A percentile compares a stretch with the other conserved stretches of the same genome.
These are phyloP conservation scores for Amylocystis lapponica DNA, from an alignment of 768 basidiomycete genomes.

Conservation along the genomic window DNA sequence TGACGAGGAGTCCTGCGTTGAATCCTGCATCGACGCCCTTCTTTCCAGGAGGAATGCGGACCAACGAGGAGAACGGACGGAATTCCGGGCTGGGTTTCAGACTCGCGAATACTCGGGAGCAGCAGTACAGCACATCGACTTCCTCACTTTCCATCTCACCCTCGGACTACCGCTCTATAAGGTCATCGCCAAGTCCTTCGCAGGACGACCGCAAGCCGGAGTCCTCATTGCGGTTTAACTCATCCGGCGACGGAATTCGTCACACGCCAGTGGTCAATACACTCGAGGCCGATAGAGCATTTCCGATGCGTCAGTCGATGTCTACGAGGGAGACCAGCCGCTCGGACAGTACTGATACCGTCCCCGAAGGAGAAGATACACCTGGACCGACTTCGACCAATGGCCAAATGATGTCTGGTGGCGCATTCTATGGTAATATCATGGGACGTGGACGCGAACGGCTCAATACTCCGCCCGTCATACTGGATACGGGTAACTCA, in stretches of 20 bases:
- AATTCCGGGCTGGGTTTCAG: slow-evolving; percentile 38
- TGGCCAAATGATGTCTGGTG: slow-evolving; percentile 20
- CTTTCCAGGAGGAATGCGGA: slow-evolving; percentile 65
- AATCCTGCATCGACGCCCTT: slow-evolving; percentile 83
- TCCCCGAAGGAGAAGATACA: slow-evolving; percentile 52
- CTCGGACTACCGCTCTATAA: slow-evolving; percentile 60
- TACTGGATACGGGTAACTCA: slow-evolving; percentile 25
- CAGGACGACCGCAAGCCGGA: slow-evolving; percentile 25
- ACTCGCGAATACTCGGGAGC: slow-evolving; percentile 39
- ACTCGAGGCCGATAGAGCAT: slow-evolving; percentile 42
- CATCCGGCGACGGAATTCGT: slow-evolving; percentile 31
- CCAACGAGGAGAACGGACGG: slow-evolving; percentile 47
- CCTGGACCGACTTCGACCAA: slow-evolving; percentile 27
- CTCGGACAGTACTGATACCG: slow-evolving; percentile 43
- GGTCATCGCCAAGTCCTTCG: slow-evolving; percentile 64
- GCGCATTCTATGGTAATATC: slow-evolving; percentile 33
- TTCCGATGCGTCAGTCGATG: slow-evolving; percentile 24
- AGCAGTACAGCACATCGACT: slow-evolving; percentile 37
- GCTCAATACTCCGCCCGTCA: slow-evolving; percentile 42
- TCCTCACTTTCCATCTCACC: slow-evolving; percentile 57
- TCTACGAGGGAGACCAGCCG: slow-evolving; percentile 42
- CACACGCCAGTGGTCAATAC: slow-evolving; percentile 41
- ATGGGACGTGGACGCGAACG: slow-evolving; percentile 34
- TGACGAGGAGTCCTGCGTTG: slow-evolving; percentile 72
- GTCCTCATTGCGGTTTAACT: slow-evolving; percentile 18